Percentiles rank a stretch among this genome's conserved stretches.
Evolutionary conservation across 148 eudicot species (phyloP).

Genomic region (Chenopodium formosanum): DNA sequence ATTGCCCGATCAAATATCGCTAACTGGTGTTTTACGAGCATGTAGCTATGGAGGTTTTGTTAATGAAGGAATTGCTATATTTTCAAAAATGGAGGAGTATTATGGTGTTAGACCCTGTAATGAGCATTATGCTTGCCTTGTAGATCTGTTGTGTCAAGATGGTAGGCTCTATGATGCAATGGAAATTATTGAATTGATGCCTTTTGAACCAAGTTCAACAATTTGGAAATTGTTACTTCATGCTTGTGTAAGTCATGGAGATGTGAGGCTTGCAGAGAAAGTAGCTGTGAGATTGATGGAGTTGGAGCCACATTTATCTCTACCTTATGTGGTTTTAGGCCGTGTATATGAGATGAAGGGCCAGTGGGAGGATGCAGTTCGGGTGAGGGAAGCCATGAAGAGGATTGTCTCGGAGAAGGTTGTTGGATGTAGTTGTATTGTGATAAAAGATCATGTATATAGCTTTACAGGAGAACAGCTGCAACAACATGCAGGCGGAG

Average conservation of each 20-base stretch:
- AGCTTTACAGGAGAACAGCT: conserved; percentile 47
- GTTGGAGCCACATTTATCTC: conserved; percentile 48
- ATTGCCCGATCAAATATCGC: conserved; percentile 59
- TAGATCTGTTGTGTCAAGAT: conserved; percentile 52
- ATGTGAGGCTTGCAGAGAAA: conserved; percentile 53
- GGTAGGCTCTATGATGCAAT: conserved; percentile 58
- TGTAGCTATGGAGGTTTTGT: conserved; percentile 54
- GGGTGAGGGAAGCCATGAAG: conserved; percentile 58
- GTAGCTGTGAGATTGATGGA: conserved; percentile 50
- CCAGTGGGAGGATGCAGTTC: conserved; percentile 74
- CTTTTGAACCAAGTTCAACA: conserved; percentile 33
- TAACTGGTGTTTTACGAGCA: conserved; percentile 60
- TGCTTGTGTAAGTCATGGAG: conserved; percentile 38
- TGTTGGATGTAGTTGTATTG: conserved; percentile 62
- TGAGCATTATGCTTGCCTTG: conserved; percentile 51
- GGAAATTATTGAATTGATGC: conserved; percentile 44
- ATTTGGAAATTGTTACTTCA: conserved; percentile 55
- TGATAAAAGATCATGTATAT: conserved; percentile 33
- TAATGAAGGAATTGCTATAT: conserved; percentile 48
- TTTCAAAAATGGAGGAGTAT: conserved; percentile 52
- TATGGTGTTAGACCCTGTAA: conserved; percentile 47
- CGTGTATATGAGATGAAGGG: conserved; percentile 60
- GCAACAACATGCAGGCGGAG: conserved; percentile 38
- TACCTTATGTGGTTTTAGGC: conserved; percentile 59
- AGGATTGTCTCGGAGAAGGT: conserved; percentile 35